Conservation (phyloP, 148 eudicot species). For the Chenopodium album region DNA sequence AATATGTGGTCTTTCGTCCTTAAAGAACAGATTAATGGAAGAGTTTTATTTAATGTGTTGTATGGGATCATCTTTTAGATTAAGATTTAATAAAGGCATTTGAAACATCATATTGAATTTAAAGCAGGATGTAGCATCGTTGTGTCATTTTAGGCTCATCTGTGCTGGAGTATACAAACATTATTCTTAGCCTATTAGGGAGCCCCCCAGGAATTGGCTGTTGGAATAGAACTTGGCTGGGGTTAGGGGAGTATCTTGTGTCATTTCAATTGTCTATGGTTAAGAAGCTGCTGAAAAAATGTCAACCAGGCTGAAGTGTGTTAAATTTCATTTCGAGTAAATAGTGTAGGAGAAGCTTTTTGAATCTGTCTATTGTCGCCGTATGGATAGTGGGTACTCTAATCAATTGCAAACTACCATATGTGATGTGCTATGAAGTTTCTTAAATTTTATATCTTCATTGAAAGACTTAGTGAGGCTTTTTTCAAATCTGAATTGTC, state of each 20-base stretch:
- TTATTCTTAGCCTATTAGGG: no score
- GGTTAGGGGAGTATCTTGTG: background rate
- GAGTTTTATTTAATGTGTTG: background rate
- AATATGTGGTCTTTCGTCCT: background rate
- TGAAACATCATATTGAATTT: background rate
- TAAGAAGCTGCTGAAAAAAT: background rate
- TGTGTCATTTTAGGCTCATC: background rate
- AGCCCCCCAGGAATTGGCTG: background rate
- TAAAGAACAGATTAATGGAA: background rate
- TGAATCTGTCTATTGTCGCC: background rate
- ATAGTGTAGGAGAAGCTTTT: background rate
- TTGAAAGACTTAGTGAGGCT: background rate
- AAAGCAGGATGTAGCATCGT: background rate
- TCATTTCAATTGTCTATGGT: background rate
- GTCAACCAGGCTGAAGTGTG: background rate
- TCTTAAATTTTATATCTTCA: background rate
- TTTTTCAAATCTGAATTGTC: background rate
- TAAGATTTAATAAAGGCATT: background rate
- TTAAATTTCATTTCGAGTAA: background rate
- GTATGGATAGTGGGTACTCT: background rate
- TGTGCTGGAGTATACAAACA: background rate
- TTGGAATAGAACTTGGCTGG: background rate
- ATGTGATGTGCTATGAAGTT: background rate
- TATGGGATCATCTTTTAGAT: background rate
- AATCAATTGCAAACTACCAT: background rate